Evolutionary conservation across 2,329 filamentous ascomycete genomes (phyloP).

Genomic region (Stagonosporopsis rhizophila): DNA sequence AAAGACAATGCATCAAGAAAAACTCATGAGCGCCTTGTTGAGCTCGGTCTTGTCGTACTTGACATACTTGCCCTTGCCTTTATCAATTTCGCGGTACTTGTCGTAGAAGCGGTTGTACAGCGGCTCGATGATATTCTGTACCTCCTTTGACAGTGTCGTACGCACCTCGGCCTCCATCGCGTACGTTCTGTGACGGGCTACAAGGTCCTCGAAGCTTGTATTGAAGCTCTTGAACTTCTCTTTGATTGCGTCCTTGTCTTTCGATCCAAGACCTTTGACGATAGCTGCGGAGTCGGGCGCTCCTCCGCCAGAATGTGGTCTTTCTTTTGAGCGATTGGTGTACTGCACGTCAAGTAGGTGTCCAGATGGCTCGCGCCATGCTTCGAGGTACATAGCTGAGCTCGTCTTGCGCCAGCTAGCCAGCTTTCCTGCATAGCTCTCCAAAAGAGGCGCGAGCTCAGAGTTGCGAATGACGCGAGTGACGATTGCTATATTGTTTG

Average conservation of each 20-base stretch:
- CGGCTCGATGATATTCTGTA: conserved; percentile 91
- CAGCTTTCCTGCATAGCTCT: conserved; percentile 68
- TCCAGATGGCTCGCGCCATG: conserved; percentile 86
- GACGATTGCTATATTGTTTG: conserved; percentile 84
- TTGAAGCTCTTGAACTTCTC: conserved; percentile 96
- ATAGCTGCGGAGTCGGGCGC: conserved; percentile 78
- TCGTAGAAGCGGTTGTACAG: conserved; percentile 97
- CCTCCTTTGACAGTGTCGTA: conserved; percentile 78
- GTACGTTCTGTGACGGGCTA: conserved; percentile 79
- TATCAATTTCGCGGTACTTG: conserved; percentile 95
- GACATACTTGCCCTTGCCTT: conserved; percentile 97
- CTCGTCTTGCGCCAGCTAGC: conserved; percentile 90
- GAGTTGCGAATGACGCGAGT: conserved; percentile 85
- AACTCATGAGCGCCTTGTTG: conserved; percentile 63
- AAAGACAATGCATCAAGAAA: conserved; percentile 43
- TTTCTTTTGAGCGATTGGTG: conserved; percentile 72
- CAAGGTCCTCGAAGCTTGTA: conserved; percentile 84
- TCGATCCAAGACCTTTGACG: conserved; percentile 81
- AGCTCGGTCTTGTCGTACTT: conserved; percentile 93
- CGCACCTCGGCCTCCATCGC: conserved; percentile 92
- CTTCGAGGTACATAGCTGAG: conserved; percentile 79
- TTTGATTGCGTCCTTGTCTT: conserved; percentile 96
- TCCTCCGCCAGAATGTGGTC: conserved; percentile 67
- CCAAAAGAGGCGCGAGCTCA: conserved; percentile 75
- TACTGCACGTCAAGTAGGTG: conserved; percentile 90